Conservation (phyloP, 73 alveolate genomes). For the Vitrella brassicaformis region DNA sequence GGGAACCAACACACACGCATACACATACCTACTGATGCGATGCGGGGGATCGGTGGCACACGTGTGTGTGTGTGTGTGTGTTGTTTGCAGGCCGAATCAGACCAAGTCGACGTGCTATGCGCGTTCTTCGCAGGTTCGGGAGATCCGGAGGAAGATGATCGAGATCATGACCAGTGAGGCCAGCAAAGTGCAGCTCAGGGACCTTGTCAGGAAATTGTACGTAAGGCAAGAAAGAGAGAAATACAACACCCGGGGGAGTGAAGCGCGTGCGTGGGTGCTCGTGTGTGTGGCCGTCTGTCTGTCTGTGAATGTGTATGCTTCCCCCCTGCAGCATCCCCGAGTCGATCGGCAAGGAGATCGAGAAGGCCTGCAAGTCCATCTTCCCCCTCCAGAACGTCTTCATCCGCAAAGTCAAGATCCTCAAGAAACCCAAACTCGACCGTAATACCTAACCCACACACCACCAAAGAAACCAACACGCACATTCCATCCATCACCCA, state of each 20-base stretch:
- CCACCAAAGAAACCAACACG: not conserved
- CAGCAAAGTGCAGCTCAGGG: slow-evolving; percentile 55
- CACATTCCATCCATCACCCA: not conserved
- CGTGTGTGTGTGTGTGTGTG: no score
- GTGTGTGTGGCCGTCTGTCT: not conserved
- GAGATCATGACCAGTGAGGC: slow-evolving; percentile 47
- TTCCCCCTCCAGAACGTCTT: slow-evolving; percentile 74
- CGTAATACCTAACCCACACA: slow-evolving; percentile 8
- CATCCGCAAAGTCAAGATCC: slow-evolving; percentile 70
- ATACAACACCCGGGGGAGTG: no score
- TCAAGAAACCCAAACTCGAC: slow-evolving; percentile 77
- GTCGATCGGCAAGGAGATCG: slow-evolving; percentile 64
- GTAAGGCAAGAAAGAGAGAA: not conserved
- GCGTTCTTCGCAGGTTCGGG: slow-evolving; percentile 58
- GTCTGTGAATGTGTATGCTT: not conserved
- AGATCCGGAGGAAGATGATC: slow-evolving; percentile 67
- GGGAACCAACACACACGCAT: no score
- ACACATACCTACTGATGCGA: no score
- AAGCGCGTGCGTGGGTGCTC: not conserved
- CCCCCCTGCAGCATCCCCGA: slow-evolving; percentile 39
- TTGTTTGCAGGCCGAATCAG: slow-evolving; percentile 30
- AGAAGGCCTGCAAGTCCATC: slow-evolving; percentile 63
- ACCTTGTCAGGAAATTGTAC: slow-evolving; percentile 54
- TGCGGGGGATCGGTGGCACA: no score
- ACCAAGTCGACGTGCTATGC: slow-evolving; percentile 78